Evolutionary conservation across 2,329 filamentous ascomycete species (phyloP).

Genomic region (Blumeria hordei): DNA sequence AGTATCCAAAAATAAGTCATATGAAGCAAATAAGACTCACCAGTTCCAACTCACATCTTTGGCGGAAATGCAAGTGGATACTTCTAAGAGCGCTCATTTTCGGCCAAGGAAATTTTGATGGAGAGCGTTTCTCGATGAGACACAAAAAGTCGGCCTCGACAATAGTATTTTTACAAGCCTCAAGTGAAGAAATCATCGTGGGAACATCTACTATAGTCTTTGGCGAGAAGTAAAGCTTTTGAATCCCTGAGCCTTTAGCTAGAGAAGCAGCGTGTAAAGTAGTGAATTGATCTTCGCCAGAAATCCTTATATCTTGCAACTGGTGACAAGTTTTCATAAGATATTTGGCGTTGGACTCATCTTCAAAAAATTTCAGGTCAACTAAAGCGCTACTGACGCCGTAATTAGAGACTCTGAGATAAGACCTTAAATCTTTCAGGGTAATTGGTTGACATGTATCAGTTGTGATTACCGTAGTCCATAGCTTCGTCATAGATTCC

Average conservation of each 20-base stretch:
- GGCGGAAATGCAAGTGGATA: slow-evolving; percentile 3
- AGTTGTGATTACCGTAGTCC: slow-evolving; percentile 13
- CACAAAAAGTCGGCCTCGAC: slow-evolving; percentile 6
- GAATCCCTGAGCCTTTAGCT: slow-evolving; percentile 6
- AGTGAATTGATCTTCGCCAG: slow-evolving; percentile 8
- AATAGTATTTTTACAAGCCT: slow-evolving; percentile 6
- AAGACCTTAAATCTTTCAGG: slow-evolving; percentile 8
- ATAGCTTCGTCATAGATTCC: slow-evolving; percentile 12
- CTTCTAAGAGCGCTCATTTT: slow-evolving; percentile 5
- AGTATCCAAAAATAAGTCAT: background rate
- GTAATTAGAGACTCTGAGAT: slow-evolving; percentile 12
- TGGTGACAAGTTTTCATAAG: slow-evolving; percentile 10
- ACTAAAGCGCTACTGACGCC: slow-evolving; percentile 10
- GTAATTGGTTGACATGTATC: slow-evolving; percentile 5
- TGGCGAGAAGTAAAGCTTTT: slow-evolving; percentile 5
- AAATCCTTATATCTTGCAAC: slow-evolving; percentile 9
- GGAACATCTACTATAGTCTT: slow-evolving; percentile 6
- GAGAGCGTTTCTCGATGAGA: slow-evolving; percentile 1
- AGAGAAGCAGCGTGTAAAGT: slow-evolving; percentile 8
- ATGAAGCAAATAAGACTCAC: slow-evolving; percentile 4
- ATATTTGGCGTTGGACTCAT: slow-evolving; percentile 7
- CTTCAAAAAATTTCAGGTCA: slow-evolving; percentile 6
- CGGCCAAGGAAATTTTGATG: slow-evolving; percentile 3
- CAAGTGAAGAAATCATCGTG: slow-evolving; percentile 4
- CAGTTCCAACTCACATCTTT: slow-evolving; percentile 4